Evolutionary conservation across 2,329 filamentous ascomycete genomes (phyloP).

Genomic region (Trichoderma breve): DNA sequence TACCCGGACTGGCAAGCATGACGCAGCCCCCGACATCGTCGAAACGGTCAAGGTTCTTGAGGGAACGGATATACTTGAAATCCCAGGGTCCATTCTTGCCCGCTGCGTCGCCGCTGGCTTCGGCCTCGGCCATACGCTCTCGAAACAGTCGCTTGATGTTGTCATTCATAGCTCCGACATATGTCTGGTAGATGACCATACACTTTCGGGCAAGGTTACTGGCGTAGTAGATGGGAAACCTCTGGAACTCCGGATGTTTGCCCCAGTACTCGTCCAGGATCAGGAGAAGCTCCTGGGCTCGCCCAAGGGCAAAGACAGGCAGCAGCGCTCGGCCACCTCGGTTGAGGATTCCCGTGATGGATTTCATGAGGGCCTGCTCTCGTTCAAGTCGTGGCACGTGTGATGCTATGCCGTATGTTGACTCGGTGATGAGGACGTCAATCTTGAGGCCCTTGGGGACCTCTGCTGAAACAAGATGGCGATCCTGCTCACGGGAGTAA

Average conservation of each 20-base stretch:
- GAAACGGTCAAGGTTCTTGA: slow-evolving; percentile 92
- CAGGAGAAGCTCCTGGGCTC: slow-evolving; percentile 88
- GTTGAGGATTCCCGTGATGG: slow-evolving; percentile 86
- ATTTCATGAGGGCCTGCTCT: slow-evolving; percentile 92
- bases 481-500: slow-evolving; percentile 92
- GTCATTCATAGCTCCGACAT: slow-evolving; percentile 97
- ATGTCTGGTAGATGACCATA: slow-evolving; percentile 98
- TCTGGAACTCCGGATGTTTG: slow-evolving; percentile 83
- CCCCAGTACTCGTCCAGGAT: slow-evolving; percentile 98
- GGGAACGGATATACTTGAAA: slow-evolving; percentile 86
- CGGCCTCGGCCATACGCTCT: slow-evolving; percentile 86
- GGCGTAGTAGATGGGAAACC: slow-evolving; percentile 94
- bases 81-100: slow-evolving; percentile 91
- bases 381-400: slow-evolving; percentile 88
- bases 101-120: slow-evolving; percentile 70
- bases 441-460: slow-evolving; percentile 87
- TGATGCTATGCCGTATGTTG: slow-evolving; percentile 92
- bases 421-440: slow-evolving; percentile 95
- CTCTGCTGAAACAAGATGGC: slow-evolving; percentile 90
- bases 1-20: slow-evolving; percentile 96
- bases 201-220: slow-evolving; percentile 93
- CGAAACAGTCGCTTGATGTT: slow-evolving; percentile 96
- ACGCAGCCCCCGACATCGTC: slow-evolving; percentile 95
- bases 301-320: slow-evolving; percentile 90
- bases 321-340: slow-evolving; percentile 89